Base-by-base conservation (phyloP, 2,329 filamentous ascomycete species). In the Stagonosporopsis cucurbitacearum region DNA sequence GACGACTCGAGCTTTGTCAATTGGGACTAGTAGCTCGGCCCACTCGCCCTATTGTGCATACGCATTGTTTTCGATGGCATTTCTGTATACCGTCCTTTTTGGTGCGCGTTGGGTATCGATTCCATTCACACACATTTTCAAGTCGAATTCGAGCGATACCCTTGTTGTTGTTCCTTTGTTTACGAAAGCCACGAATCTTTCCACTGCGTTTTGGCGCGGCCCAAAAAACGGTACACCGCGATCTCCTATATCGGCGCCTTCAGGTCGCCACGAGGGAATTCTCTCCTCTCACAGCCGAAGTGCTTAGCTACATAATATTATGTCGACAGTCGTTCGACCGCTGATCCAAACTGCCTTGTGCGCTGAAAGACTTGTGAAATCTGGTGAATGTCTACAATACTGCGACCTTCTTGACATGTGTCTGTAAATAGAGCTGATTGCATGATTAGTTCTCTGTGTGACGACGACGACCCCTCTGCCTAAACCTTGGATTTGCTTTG, bases 1-100 rank as follows among this genome's bases (percentile, higher is more conserved):
- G 65, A 66, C 13, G 64, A 55, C 4, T 63, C 58, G 8, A 66
- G 59, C 40, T 62, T 69, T 15, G 62, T 69, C 11, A 66, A 69
- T 42, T 69, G 66, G 66, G 66, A 69, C 17, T 65, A 66, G 41
- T 32, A 8, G 37, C 23, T 15, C 12, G 3, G 43, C 30, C 25
- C 28, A 12, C 47, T 25, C 42, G 20, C 33, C 43, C 23, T 17
- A n/a, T 36, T n/a, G 23, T 32, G 23, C 19, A 1, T 19, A 12
- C 26, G 45, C 44, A 47, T 36, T 7, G 6, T 13, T 19, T 9
- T 44, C 30, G 11, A n/a, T 9, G 28, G n/a, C 4, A 37, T 17
- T 33, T 36, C 33, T 50, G 52, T 55, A 50, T 26, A 39, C 5
- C 23, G 15, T 33, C 7, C 15, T 49, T 51, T 51, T 39, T 44